Conservation (phyloP, 2,329 filamentous ascomycete genomes). For the Curvularia spicifera region DNA sequence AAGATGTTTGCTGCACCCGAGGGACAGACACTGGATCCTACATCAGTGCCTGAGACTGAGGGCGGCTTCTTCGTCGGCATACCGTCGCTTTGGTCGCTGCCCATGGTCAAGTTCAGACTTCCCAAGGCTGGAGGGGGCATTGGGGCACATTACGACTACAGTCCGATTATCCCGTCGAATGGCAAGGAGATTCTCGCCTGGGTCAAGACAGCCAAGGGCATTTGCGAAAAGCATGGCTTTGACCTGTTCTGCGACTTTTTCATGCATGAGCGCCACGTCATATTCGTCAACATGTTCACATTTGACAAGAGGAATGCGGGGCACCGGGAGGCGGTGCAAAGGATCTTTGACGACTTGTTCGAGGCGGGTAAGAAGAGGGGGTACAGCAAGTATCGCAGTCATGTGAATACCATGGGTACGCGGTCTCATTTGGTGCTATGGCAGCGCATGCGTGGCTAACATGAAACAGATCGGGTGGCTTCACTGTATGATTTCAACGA, state of each 20-base stretch:
- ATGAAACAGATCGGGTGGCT: constrained; percentile 36
- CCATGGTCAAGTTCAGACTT: constrained; percentile 43
- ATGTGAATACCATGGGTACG: constrained; percentile 43
- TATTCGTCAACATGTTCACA: constrained; percentile 58
- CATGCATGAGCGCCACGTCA: constrained; percentile 57
- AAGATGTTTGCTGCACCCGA: constrained; percentile 50
- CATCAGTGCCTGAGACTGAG: constrained; percentile 36
- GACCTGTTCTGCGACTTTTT: constrained; percentile 58
- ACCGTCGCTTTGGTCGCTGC: constrained; percentile 40
- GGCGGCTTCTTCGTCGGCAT: constrained; percentile 44
- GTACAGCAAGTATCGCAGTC: constrained; percentile 41
- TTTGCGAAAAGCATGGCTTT: constrained; percentile 53
- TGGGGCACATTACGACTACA: constrained; percentile 44
- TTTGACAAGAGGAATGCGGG: constrained; percentile 55
- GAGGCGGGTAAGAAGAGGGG: constrained; percentile 38
- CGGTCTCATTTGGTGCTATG: neutral
- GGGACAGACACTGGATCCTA: constrained; percentile 51
- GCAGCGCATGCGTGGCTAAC: constrained; percentile 1
- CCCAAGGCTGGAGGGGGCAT: constrained; percentile 38
- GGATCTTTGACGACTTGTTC: constrained; percentile 38
- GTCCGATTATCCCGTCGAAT: constrained; percentile 39
- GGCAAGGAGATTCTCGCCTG: constrained; percentile 53
- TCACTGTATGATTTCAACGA: constrained; percentile 43
- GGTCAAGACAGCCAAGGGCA: constrained; percentile 51
- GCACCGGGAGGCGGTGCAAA: constrained; percentile 48